Percentiles rank a stretch among this genome's conserved stretches.
phyloP scores from a whole-genome alignment of 306 rosid species.

The Cicer pinnatifidum region DNA sequence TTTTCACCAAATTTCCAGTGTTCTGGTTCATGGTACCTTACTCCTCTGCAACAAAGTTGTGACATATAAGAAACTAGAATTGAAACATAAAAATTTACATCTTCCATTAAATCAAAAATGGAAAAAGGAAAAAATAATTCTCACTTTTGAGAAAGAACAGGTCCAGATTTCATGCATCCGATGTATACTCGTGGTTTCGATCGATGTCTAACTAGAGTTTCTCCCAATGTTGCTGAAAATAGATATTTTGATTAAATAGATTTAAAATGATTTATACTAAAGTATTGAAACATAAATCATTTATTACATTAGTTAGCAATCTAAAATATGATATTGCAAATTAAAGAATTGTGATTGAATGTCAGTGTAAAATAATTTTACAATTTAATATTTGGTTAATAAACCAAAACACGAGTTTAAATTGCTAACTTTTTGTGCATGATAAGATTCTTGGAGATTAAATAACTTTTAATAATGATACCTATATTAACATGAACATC shows the following conservation, averaged over 20 bases:
- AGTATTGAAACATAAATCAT: no score
- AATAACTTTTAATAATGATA: constrained; percentile 50
- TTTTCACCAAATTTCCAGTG: constrained; percentile 94
- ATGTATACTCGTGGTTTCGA: constrained; percentile 75
- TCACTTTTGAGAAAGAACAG: constrained; percentile 89
- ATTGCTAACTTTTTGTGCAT: no score
- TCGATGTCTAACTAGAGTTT: constrained; percentile 85
- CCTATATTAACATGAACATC: constrained; percentile 98
- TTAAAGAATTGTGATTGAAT: no score
- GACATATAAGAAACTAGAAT: constrained; percentile 46
- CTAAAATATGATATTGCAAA: no score
- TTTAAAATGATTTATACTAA: no score
- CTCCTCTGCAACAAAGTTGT: constrained; percentile 67
- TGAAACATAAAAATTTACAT: constrained; percentile 17
- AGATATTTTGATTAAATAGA: neutral
- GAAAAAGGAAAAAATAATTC: constrained; percentile 33
- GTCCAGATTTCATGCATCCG: constrained; percentile 99
- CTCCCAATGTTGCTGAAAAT: constrained; percentile 86
- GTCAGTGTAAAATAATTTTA: no score
- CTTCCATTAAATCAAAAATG: neutral
- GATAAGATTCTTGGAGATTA: neutral
- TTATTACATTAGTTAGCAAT: no score
- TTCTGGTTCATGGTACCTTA: constrained; percentile 97
- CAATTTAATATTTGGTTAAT: no score
- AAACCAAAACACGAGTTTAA: no score